Conservation (phyloP, 768 basidiomycete genomes). For the Suillus sp. region DNA sequence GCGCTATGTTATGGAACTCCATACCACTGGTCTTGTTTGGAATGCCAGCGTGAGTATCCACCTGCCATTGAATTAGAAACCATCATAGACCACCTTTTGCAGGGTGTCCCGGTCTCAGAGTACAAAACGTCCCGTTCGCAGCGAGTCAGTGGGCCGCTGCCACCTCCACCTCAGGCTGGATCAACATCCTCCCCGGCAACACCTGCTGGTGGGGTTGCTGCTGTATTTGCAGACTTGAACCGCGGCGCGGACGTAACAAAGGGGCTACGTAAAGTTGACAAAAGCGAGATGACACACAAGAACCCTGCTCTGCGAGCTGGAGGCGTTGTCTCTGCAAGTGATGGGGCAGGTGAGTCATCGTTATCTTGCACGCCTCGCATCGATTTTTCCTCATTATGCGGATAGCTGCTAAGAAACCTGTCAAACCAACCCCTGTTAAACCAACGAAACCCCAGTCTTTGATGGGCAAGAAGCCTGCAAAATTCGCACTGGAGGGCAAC, state of each 20-base stretch:
- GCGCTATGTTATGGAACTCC: conserved; percentile 81
- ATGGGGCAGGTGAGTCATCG: conserved; percentile 35
- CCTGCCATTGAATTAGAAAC: conserved; percentile 6
- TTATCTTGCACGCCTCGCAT: conserved; percentile 27
- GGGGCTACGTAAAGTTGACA: conserved; percentile 89
- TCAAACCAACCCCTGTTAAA: conserved; percentile 74
- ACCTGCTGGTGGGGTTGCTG: conserved; percentile 58
- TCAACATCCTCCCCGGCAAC: conserved; percentile 46
- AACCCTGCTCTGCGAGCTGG: conserved; percentile 80
- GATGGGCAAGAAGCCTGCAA: conserved; percentile 88
- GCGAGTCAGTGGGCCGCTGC: conserved; percentile 45
- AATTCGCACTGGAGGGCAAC: conserved; percentile 85
- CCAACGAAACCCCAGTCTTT: conserved; percentile 85
- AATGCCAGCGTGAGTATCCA: conserved; percentile 66
- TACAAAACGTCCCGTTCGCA: conserved; percentile 44
- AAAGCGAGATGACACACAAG: conserved; percentile 98
- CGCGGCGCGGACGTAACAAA: conserved; percentile 89
- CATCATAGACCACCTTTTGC: background rate
- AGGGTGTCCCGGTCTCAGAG: conserved; percentile 62
- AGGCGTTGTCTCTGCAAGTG: conserved; percentile 47
- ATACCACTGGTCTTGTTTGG: conserved; percentile 88
- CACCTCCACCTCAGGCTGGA: conserved; percentile 51
- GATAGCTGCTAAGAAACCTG: conserved; percentile 60
- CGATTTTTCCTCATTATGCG: background rate
- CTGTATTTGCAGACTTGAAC: conserved; percentile 91